Conservation (phyloP, 2,329 filamentous ascomycete genomes). For the Colletotrichum sp. region DNA sequence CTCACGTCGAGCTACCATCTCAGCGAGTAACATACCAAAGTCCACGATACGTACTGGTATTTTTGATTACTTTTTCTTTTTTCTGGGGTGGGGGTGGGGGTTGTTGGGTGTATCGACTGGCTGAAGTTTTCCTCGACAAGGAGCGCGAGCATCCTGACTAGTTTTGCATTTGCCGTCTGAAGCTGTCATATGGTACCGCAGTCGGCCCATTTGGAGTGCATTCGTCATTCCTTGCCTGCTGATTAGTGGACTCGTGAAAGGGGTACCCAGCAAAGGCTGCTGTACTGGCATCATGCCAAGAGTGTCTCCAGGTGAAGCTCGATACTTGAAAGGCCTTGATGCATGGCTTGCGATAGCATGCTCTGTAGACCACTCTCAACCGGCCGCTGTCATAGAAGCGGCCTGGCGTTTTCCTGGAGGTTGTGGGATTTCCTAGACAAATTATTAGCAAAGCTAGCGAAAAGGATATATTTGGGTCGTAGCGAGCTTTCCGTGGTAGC, state of each 20-base stretch:
- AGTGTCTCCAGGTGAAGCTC: not conserved
- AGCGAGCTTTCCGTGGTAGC: not conserved
- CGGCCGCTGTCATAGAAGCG: constrained; percentile 43
- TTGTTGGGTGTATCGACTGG: not conserved
- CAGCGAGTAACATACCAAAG: constrained; percentile 3
- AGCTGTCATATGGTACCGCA: not conserved
- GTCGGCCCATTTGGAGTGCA: not conserved
- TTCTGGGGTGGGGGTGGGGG: not conserved
- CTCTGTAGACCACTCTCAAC: constrained; percentile 25
- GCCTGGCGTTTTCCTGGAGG: constrained; percentile 44
- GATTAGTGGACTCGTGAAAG: not conserved
- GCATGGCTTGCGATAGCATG: not conserved
- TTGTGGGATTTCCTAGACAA: constrained; percentile 37
- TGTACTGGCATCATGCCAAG: not conserved
- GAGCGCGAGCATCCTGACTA: not conserved
- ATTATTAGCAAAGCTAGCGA: constrained; percentile 36
- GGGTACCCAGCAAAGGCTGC: not conserved
- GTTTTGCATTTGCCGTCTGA: not conserved
- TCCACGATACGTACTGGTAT: constrained; percentile 4
- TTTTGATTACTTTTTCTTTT: not conserved
- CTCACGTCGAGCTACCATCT: not conserved
- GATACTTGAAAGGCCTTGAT: not conserved
- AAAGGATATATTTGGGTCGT: constrained; percentile 40
- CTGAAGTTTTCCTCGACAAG: not conserved
- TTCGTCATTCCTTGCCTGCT: not conserved